Percentiles rank a stretch among this genome's conserved stretches.
phyloP scores from a whole-genome alignment of 805 yeast species.

The Nematodospora valgi region DNA sequence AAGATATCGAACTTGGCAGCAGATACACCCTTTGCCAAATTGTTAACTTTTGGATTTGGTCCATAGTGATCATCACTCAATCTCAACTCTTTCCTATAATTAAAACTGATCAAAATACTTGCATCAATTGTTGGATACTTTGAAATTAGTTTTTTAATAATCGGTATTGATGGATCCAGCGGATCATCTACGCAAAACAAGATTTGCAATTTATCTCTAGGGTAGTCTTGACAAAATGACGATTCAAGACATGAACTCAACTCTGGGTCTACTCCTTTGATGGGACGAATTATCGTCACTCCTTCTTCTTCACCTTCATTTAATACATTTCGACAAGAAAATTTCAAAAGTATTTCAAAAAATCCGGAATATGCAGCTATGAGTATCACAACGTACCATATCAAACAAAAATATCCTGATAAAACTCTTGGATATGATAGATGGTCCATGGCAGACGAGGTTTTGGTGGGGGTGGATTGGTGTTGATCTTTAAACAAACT shows the following conservation, averaged over 20 bases:
- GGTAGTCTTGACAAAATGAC: constrained; percentile 67
- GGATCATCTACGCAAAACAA: constrained; percentile 70
- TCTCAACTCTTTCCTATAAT: constrained; percentile 12
- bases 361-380: constrained; percentile 38
- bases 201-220: constrained; percentile 57
- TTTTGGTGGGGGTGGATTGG: no score
- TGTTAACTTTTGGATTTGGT: constrained; percentile 87
- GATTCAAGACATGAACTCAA: constrained; percentile 64
- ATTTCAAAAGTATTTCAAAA: constrained; percentile 32
- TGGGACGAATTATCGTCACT: constrained; percentile 77
- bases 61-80: constrained; percentile 54
- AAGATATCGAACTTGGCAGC: constrained; percentile 67
- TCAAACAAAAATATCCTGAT: constrained; percentile 12
- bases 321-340: constrained; percentile 14
- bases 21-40: constrained; percentile 75
- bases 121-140: constrained; percentile 59
- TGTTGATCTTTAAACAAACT: not conserved
- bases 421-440: not conserved
- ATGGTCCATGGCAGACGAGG: constrained; percentile 2
- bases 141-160: constrained; percentile 47
- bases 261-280: constrained; percentile 81
- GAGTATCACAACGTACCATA: constrained; percentile 40
- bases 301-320: constrained; percentile 22
- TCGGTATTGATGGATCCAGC: constrained; percentile 61
- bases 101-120: constrained; percentile 44